These are phyloP conservation scores for Sparassis latifolia DNA, from an alignment of 1,284 basidiomycete species.

Conservation along the genomic window DNA sequence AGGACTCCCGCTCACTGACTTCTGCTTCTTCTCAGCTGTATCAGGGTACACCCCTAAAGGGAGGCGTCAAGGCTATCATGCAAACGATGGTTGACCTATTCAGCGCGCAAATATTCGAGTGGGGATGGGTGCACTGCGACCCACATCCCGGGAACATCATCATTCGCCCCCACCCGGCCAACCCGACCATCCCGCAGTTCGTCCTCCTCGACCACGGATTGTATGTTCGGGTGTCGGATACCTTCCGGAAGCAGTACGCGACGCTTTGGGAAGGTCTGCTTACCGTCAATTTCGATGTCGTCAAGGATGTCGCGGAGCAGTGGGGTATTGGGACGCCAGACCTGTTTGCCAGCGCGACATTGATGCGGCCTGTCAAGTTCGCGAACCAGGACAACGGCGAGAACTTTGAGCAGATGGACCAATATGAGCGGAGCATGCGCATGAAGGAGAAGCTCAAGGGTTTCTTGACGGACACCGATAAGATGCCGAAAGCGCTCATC, in stretches of 20 bases:
- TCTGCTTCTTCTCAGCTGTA: constrained; percentile 8
- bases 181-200: constrained; percentile 61
- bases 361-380: constrained; percentile 54
- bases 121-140: constrained; percentile 83
- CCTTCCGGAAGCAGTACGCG: constrained; percentile 71
- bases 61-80: constrained; percentile 64
- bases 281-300: constrained; percentile 50
- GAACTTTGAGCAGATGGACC: constrained; percentile 29
- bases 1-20: constrained; percentile 9
- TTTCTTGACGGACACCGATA: constrained; percentile 61
- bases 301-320: constrained; percentile 42
- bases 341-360: constrained; percentile 68
- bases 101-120: constrained; percentile 80
- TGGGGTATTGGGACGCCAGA: constrained; percentile 84
- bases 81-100: constrained; percentile 79
- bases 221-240: constrained; percentile 63
- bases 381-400: constrained; percentile 22
- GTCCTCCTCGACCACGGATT: constrained; percentile 88
- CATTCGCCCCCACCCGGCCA: constrained; percentile 64
- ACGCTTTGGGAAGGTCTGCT: constrained; percentile 77
- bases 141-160: constrained; percentile 80
- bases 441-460: constrained; percentile 61
- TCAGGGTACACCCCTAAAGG: constrained; percentile 39
- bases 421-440: constrained; percentile 57
- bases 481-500: constrained; percentile 71